Evolutionary conservation across 2,329 filamentous ascomycete genomes (phyloP).

Genomic region (Ophiostoma sp.): DNA sequence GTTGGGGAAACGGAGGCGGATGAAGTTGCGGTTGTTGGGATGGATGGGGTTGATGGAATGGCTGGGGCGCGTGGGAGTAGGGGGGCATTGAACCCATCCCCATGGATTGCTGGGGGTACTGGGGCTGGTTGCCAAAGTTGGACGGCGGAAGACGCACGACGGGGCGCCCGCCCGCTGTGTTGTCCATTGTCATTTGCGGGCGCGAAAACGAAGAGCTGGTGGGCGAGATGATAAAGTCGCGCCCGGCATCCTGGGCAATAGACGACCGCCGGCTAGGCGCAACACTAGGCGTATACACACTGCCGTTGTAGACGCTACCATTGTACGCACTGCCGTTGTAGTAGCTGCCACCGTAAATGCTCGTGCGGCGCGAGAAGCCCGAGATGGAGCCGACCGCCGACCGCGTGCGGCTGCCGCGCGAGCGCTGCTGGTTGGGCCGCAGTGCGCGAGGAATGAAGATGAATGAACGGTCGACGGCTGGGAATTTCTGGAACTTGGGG

Average conservation of each 20-base stretch:
- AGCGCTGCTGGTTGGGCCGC: constrained; percentile 82
- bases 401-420: constrained; percentile 67
- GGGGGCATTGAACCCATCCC: constrained; percentile 5
- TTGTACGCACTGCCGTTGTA: constrained; percentile 57
- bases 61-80: constrained; percentile 2
- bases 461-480: constrained; percentile 83
- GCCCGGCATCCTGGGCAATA: constrained; percentile 57
- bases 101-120: neutral
- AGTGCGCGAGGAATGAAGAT: constrained; percentile 95
- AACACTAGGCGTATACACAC: constrained; percentile 69
- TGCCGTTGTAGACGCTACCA: constrained; percentile 58
- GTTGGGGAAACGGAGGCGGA: neutral
- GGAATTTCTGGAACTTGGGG: constrained; percentile 82
- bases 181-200: constrained; percentile 56
- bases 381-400: constrained; percentile 64
- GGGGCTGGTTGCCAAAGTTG: constrained; percentile 23
- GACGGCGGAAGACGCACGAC: constrained; percentile 78
- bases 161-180: constrained; percentile 47
- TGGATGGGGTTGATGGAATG: constrained; percentile 20
- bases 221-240: constrained; percentile 74
- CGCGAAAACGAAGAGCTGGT: constrained; percentile 72
- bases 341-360: constrained; percentile 59
- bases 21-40: constrained; percentile 14
- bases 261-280: constrained; percentile 88
- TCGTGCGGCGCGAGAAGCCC: constrained; percentile 72